Evolutionary conservation across 1,284 basidiomycete genomes (phyloP).

Genomic region (Cronartium quercuum): DNA sequence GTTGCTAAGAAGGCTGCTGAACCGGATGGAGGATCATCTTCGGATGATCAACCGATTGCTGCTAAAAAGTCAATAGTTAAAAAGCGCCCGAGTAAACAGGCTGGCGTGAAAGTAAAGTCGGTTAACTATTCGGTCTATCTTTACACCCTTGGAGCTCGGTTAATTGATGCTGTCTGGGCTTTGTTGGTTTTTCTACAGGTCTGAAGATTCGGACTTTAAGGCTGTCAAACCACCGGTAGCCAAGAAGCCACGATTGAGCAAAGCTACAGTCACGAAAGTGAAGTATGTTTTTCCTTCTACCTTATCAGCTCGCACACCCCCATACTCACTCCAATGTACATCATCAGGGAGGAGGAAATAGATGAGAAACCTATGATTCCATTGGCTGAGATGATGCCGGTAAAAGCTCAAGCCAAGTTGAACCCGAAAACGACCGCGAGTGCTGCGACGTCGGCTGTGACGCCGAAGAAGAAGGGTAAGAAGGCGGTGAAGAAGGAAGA

Average conservation of each 20-base stretch:
- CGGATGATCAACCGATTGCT: slow-evolving; percentile 4
- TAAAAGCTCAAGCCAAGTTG: slow-evolving; percentile 38
- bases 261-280: not conserved
- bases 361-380: slow-evolving; percentile 17
- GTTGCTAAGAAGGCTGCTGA: not conserved
- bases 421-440: slow-evolving; percentile 41
- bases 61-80: too few species aligned
- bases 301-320: not conserved
- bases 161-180: too few species aligned
- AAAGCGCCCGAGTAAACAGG: too few species aligned
- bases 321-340: slow-evolving; percentile 41
- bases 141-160: too few species aligned
- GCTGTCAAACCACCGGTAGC: slow-evolving; percentile 23
- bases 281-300: not conserved
- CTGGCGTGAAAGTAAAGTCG: too few species aligned
- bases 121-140: too few species aligned
- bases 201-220: slow-evolving; percentile 32
- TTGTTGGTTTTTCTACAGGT: too few species aligned
- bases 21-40: not conserved
- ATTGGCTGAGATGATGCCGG: slow-evolving; percentile 48
- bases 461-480: slow-evolving; percentile 39
- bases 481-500: slow-evolving; percentile 55
- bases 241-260: slow-evolving; percentile 18
- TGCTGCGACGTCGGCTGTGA: slow-evolving; percentile 37
- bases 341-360: slow-evolving; percentile 47